These are phyloP conservation scores for Podosphaera fusca DNA, from an alignment of 2,329 filamentous ascomycete genomes.

Conservation along the genomic window DNA sequence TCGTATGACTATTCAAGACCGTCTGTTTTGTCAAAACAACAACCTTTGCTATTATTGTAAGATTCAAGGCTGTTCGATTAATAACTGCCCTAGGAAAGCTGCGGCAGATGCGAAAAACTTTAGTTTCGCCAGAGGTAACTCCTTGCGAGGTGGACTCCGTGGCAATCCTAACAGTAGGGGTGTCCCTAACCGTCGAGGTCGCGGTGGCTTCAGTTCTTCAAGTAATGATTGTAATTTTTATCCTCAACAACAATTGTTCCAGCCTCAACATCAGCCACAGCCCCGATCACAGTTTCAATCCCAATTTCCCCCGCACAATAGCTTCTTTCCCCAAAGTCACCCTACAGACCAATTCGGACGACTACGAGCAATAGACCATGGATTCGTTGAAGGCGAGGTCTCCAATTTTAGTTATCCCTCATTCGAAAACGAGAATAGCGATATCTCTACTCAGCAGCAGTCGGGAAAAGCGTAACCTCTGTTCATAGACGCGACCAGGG, in stretches of 20 bases:
- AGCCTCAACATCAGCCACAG: slow-evolving; percentile 15
- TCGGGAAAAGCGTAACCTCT: no score
- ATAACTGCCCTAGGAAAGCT: background rate
- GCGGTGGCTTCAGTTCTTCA: no score
- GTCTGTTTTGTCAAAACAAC: background rate
- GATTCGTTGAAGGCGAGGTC: no score
- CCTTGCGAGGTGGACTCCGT: no score
- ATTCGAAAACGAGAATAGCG: no score
- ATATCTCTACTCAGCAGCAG: no score
- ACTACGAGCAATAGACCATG: no score
- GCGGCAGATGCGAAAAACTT: background rate
- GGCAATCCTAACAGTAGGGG: no score
- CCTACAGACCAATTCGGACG: background rate
- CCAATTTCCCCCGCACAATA: background rate
- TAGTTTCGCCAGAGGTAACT: background rate
- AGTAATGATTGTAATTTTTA: slow-evolving; percentile 21
- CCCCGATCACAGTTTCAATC: background rate
- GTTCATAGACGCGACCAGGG: no score
- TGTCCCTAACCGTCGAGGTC: no score
- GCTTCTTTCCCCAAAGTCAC: background rate
- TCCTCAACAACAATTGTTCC: slow-evolving; percentile 23
- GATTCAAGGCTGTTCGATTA: background rate
- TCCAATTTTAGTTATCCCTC: no score
- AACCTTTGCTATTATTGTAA: background rate
- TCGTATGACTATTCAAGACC: background rate